Base-by-base conservation (phyloP, 306 rosid genomes). In the Castanospermum australe region DNA sequence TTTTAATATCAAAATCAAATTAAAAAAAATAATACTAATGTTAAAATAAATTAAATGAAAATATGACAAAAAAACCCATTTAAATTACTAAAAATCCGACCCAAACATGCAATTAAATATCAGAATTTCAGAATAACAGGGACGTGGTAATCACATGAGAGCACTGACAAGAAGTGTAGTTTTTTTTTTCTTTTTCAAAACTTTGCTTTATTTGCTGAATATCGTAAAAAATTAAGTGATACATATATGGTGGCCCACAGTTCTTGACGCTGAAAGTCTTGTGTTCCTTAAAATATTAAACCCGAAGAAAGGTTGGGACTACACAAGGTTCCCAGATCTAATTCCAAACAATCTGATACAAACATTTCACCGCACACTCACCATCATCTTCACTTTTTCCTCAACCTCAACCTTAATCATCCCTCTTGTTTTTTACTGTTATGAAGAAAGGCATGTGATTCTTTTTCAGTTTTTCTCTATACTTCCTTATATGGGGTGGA, bases 301-400 rank as follows among this genome's bases (percentile, higher is more conserved):
- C 59, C 52, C 39, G 51, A 80, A 77, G 70, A 76, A 67, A 67
- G 30, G 39, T 60, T 52, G 2, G 5, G 42, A 45, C 6, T 15
- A 11, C 63, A 12, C 76, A 52, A 24, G 33, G 65, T 55, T 12
- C 54, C 38, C 71, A 84, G 93, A 91, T 90, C 97, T 80, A 82
- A 65, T 77, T 72, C 86, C 86, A 36, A 50, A 59, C 78, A 47
- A 50, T 70, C 38, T 77, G 92, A 89, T 69, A 81, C 88, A 80
- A 84, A 85, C 89, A 61, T 60, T 66, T 82, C 83, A 86, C 92
- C 90, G 28, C 86, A 74, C 73, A 1, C 55, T 75, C 76, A 67
- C 71, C 79, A 0, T 60, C 85, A 3, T 47, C 81, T 51, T 64
- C 77, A 79, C 48, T 55, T 30, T 47, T 68, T 51, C 5, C n/a